These are phyloP conservation scores for Xylaria sp. DNA, from an alignment of 2,329 filamentous ascomycete genomes.

Conservation along the genomic window DNA sequence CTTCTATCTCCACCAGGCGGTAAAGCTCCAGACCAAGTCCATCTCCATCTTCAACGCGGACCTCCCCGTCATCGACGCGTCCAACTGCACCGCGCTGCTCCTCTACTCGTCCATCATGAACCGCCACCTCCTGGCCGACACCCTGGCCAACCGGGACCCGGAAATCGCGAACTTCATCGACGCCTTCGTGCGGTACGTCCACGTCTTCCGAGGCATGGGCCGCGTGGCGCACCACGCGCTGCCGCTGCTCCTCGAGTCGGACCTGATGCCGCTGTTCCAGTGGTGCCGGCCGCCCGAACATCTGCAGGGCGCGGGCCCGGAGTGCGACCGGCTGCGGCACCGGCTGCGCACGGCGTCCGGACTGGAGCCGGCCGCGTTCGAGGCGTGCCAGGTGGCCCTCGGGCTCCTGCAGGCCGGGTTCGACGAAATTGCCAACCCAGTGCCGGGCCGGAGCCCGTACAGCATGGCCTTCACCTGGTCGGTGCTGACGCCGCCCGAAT, in stretches of 20 bases:
- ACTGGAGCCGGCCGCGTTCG: slow-evolving; percentile 24
- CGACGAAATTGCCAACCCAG: slow-evolving; percentile 21
- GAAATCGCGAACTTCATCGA: slow-evolving; percentile 34
- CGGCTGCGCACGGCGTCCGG: slow-evolving; percentile 25
- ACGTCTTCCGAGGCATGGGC: slow-evolving; percentile 29
- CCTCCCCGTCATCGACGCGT: slow-evolving; percentile 24
- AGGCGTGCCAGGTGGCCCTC: slow-evolving; percentile 34
- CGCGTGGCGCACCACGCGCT: slow-evolving; percentile 28
- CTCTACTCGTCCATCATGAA: slow-evolving; percentile 41
- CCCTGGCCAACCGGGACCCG: slow-evolving; percentile 29
- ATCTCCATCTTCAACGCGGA: slow-evolving; percentile 36
- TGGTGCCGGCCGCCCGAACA: slow-evolving; percentile 14
- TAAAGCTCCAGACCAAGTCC: slow-evolving; percentile 38
- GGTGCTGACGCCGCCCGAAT: slow-evolving; percentile 26
- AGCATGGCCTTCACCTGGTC: slow-evolving; percentile 36
- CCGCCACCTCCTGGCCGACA: slow-evolving; percentile 40
- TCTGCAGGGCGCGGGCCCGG: slow-evolving; percentile 25
- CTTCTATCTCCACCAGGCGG: slow-evolving; percentile 30
- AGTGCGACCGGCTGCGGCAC: slow-evolving; percentile 26
- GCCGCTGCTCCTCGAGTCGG: slow-evolving; percentile 33
- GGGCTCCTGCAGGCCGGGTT: slow-evolving; percentile 31
- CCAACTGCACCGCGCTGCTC: slow-evolving; percentile 38
- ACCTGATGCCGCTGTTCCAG: slow-evolving; percentile 33
- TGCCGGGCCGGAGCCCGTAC: slow-evolving; percentile 6
- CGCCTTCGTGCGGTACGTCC: slow-evolving; percentile 36